These are phyloP conservation scores for Trichoderma sp. DNA, from an alignment of 2,329 filamentous ascomycete genomes.

Conservation along the genomic window DNA sequence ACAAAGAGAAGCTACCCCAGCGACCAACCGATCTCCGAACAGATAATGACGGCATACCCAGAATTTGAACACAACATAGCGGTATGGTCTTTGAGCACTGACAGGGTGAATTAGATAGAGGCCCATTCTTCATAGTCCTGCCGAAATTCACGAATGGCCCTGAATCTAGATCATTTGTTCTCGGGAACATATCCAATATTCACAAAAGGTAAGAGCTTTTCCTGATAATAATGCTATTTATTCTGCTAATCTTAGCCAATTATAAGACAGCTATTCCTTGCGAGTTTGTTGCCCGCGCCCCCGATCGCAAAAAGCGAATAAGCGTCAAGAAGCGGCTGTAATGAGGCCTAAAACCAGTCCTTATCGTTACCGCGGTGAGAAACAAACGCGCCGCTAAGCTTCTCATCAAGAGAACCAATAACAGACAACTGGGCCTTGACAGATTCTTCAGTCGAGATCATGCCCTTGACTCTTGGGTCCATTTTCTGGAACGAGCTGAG, in stretches of 20 bases:
- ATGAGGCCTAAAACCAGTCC: neutral
- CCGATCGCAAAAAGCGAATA: neutral
- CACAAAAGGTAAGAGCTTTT: neutral
- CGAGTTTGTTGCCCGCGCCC: neutral
- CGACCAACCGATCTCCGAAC: neutral
- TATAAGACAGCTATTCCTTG: neutral
- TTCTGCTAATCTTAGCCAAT: neutral
- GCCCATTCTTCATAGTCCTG: neutral
- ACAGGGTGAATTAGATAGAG: accelerated
- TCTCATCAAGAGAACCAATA: neutral
- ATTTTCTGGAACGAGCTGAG: neutral
- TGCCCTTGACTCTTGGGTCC: neutral
- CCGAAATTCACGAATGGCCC: accelerated
- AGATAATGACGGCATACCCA: neutral
- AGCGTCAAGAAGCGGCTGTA: neutral
- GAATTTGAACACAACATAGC: neutral
- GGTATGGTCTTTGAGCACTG: neutral
- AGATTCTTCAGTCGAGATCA: neutral
- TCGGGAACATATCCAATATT: neutral
- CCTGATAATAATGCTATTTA: neutral
- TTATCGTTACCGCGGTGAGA: neutral
- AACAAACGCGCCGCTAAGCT: neutral
- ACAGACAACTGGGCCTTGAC: neutral
- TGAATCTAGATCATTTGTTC: neutral
- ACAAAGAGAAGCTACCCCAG: neutral